Evolutionary conservation across 106 monocot genomes (phyloP).

Genomic region (Narthecium ossifragum): DNA sequence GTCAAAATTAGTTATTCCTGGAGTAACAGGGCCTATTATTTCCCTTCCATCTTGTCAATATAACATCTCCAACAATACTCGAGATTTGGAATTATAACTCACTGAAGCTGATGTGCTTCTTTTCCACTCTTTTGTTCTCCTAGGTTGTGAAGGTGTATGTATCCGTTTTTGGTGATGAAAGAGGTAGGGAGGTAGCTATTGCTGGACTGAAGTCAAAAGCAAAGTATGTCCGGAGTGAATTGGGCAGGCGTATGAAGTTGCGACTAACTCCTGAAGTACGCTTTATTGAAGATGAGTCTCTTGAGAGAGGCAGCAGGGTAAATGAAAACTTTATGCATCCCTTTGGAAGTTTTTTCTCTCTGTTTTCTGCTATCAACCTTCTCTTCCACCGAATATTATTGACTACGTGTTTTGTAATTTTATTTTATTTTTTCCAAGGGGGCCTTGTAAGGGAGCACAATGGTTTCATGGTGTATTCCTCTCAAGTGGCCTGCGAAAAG

Average conservation of each 20-base stretch:
- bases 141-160: constrained; percentile 69
- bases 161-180: constrained; percentile 74
- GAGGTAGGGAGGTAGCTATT: constrained; percentile 60
- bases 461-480: background rate
- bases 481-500: background rate
- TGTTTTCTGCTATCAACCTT: background rate
- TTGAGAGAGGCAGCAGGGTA: constrained; percentile 69
- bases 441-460: no score
- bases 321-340: background rate
- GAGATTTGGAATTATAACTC: background rate
- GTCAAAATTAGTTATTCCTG: no score
- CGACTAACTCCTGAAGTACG: constrained; percentile 63
- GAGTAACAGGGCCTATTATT: no score
- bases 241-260: constrained; percentile 67
- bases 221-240: constrained; percentile 56
- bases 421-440: no score
- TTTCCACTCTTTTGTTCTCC: background rate
- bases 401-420: background rate
- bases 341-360: background rate
- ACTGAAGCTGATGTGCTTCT: background rate
- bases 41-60: background rate
- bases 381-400: background rate
- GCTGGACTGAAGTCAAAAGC: constrained; percentile 41
- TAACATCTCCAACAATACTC: background rate
- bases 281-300: constrained; percentile 66